Evolutionary conservation across 768 basidiomycete species (phyloP).

Genomic region (Amanita subjunquillea): DNA sequence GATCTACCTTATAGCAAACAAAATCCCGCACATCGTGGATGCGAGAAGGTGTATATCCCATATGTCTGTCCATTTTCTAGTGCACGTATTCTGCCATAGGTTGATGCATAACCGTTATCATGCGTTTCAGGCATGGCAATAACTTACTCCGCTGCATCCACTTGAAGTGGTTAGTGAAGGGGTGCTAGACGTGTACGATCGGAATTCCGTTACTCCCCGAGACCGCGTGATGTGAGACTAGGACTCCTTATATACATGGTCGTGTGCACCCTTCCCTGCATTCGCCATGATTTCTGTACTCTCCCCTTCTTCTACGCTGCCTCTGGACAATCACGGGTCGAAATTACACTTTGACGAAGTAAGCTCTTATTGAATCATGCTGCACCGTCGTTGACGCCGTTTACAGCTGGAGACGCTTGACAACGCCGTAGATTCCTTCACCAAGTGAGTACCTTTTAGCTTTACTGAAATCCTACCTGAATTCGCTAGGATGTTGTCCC

Average conservation of each 20-base stretch:
- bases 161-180: neutral
- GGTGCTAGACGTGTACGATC: conserved; percentile 8
- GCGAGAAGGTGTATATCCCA: too few species aligned
- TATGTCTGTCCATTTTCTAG: neutral
- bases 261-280: conserved; percentile 16
- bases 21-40: neutral
- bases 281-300: conserved; percentile 18
- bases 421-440: conserved; percentile 54
- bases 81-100: neutral
- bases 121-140: neutral
- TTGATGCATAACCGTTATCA: neutral
- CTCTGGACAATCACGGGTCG: conserved; percentile 10
- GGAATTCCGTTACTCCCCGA: conserved; percentile 23
- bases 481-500: conserved; percentile 32
- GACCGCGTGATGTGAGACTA: conserved; percentile 15
- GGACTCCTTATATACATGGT: conserved; percentile 12
- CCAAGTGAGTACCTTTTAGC: conserved; percentile 32
- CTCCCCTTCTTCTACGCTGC: conserved; percentile 10
- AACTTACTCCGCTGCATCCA: neutral
- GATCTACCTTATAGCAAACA: neutral
- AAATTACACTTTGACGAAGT: conserved; percentile 27
- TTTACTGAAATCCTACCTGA: neutral
- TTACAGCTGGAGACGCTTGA: conserved; percentile 37
- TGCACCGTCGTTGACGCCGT: conserved; percentile 1
- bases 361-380: conserved; percentile 5